Base-by-base conservation (phyloP, 495 filamentous ascomycete genomes). In the Aspergillus sclerotiicarbonarius region DNA sequence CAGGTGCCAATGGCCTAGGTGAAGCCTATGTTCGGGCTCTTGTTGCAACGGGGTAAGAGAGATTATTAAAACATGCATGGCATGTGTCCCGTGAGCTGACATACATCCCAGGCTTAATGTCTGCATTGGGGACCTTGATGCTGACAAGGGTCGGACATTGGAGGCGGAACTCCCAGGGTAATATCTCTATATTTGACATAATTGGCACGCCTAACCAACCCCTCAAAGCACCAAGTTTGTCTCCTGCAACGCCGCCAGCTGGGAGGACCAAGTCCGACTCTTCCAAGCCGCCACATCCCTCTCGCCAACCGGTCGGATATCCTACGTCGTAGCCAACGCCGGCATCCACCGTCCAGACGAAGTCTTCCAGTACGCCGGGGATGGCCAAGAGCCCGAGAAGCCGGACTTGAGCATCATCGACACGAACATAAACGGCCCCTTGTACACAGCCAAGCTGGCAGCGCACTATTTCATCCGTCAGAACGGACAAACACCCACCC, bases 251-350 rank as follows among this genome's bases (percentile, higher is more conserved):
- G 51, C 47, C 6, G 13, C 54, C 8, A 52, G 41, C 53, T 81
- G 75, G 67, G 54, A 56, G 4, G 50, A 71, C 13, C 73, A 78
- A 64, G 71, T 66, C 13, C 45, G 58, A 0, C 62, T 79, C 9
- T 80, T 81, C 67, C 55, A 61, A 29, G 56, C 62, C 19, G 76
- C 74, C 1, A 13, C 25, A 0, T 71, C 64, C 41, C 62, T 70
- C 33, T 74, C 66, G 47, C 63, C 62, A 20, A 67, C 63, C 6
- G 67, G 65, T 1, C 68, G 70, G 10, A 68, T 81, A 8, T 72
- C 75, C 56, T 79, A 77, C 66, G 68, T 71, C 35, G 68, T 76
- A 8, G 71, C 73, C 0, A 80, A 81, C 57, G 77, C 77, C 6
- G 77, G 78, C 3, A 75, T 80, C 51, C 68, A 76, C 54, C 76